A percentile compares a stretch with the other conserved stretches of the same genome.
Conservation (phyloP, 495 filamentous ascomycete species). For the Lasiosphaeria miniovina region DNA sequence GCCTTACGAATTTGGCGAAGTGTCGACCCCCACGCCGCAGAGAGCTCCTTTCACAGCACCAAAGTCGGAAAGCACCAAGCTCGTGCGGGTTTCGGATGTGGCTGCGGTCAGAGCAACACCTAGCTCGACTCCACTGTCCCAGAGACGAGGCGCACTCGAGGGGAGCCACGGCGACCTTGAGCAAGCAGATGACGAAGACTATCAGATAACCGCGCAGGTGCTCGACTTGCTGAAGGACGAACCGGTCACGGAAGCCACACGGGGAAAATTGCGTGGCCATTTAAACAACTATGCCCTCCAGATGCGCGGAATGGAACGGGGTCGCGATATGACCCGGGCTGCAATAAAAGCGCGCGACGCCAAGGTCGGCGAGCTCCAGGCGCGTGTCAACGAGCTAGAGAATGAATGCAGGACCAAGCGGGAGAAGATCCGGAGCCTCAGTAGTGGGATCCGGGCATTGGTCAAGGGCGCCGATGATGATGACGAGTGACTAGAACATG, state of each 20-base stretch:
- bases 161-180: neutral
- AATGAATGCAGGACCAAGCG: constrained; percentile 48
- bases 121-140: neutral
- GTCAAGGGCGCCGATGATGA: neutral
- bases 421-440: constrained; percentile 21
- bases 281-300: constrained; percentile 57
- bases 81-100: constrained; percentile 30
- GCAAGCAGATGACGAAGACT: constrained; percentile 28
- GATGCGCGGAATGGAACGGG: constrained; percentile 55
- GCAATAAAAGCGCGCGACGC: constrained; percentile 61
- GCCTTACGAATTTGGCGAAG: neutral
- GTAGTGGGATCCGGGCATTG: constrained; percentile 21
- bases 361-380: constrained; percentile 51
- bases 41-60: constrained; percentile 3
- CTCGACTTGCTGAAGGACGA: constrained; percentile 46
- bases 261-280: constrained; percentile 41
- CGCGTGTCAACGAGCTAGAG: constrained; percentile 47
- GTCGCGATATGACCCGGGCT: constrained; percentile 59
- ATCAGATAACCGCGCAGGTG: constrained; percentile 51
- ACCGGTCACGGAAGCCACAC: constrained; percentile 39
- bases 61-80: constrained; percentile 10
- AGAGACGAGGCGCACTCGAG: neutral
- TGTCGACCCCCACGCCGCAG: constrained; percentile 9
- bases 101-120: constrained; percentile 17
- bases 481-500: neutral